Evolutionary conservation across 2,329 filamentous ascomycete species (phyloP), one percentile per base, ranked within the genome.

Genomic region (Macrophomina tecta): DNA sequence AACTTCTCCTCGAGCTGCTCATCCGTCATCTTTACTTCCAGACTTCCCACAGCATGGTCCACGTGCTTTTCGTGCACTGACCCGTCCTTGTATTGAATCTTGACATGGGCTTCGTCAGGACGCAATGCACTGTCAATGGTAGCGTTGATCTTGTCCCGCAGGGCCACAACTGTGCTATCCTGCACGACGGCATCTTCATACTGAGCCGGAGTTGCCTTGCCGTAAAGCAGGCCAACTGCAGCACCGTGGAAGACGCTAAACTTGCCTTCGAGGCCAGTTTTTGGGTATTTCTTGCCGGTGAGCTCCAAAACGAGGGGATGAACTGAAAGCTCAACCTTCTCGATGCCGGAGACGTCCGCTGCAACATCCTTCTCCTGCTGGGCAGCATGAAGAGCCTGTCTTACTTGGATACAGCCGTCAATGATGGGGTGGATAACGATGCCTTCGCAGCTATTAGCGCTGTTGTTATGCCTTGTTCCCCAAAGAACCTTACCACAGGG

Each of bases 391-490:
- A 75, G 77, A 46, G 77, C 69, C 11, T 69, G 60, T 12, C 72
- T 56, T 14, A 86, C 70, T 69, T 84, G 82, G 14, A 82, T 81
- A 68, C 81, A 83, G 2, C 75, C 84, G 71, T 87, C 84, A 66
- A 87, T 87, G 3, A 82, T 78, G 0, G 85, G 84, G 72, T 87
- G 85, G 69, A 86, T 83, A 0, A 87, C 83, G 68, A 87, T 86
- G 0, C 84, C 64, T 66, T 32, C 9, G 7, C 52, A 38, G 16
- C 30, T 5, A 38, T 56, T 36, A 65, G 51, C 23, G 32, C 34
- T 14, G 7, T 16, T 14, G 53, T 23, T 42, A 45, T 16, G 18
- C 40, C 53, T 28, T 42, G 40, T 9, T 8, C 23, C 28, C 23
- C 36, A 36, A 55, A 30, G 36, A 64, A 42, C 36, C 55, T 53